A percentile compares a stretch with the other conserved stretches of the same genome.
These are phyloP conservation scores for Diaporthe citri DNA, from an alignment of 2,329 filamentous ascomycete species.

Conservation along the genomic window DNA sequence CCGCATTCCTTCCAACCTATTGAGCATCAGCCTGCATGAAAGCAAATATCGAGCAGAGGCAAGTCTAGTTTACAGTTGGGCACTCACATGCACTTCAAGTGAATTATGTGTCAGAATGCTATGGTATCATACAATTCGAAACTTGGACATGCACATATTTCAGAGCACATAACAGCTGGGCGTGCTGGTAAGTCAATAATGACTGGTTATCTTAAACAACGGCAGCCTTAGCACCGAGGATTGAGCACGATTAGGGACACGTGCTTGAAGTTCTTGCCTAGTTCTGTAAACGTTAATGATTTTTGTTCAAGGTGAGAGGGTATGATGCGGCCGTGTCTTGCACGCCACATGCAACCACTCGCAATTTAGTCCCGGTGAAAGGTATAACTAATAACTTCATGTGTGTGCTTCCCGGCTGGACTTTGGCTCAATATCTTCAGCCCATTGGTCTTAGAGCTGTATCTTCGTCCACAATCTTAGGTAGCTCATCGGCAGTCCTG, in stretches of 20 bases:
- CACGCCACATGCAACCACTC: neutral
- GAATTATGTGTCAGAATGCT: neutral
- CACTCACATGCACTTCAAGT: neutral
- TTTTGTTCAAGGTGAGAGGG: too few species aligned
- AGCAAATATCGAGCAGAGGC: neutral
- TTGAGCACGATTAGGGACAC: too few species aligned
- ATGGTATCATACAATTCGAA: too few species aligned
- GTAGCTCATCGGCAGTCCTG: neutral
- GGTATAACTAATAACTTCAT: neutral
- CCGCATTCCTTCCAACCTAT: neutral
- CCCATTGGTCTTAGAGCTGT: neutral
- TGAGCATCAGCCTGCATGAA: too few species aligned
- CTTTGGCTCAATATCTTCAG: too few species aligned
- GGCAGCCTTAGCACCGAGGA: neutral
- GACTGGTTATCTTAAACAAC: neutral
- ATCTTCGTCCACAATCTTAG: neutral
- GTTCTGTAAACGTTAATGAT: too few species aligned
- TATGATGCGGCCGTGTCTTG: neutral
- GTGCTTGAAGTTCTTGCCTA: too few species aligned
- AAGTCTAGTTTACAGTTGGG: too few species aligned
- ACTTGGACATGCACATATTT: neutral
- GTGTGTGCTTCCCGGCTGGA: neutral
- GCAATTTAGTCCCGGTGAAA: neutral
- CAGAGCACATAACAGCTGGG: neutral
- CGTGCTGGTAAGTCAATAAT: neutral